Percentiles rank a stretch among this genome's conserved stretches.
Conservation (phyloP, 495 filamentous ascomycete species). For the Amniculicola lignicola region DNA sequence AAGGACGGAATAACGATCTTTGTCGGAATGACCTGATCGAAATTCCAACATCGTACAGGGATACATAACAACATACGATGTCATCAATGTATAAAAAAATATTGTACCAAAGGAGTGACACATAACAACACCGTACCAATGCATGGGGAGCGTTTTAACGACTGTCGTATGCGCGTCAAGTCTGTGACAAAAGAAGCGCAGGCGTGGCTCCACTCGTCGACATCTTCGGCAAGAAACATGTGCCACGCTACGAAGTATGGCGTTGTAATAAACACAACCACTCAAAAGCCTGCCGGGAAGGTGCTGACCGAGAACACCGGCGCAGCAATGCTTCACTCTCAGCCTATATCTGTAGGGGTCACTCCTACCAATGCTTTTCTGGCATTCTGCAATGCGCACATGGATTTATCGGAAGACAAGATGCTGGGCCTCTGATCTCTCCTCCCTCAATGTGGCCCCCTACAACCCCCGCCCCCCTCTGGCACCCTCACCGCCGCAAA, state of each 20-base stretch:
- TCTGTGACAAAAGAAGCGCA: background rate
- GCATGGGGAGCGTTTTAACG: background rate
- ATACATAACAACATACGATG: too few species aligned
- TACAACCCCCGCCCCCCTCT: background rate
- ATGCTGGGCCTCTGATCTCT: slow-evolving; percentile 10
- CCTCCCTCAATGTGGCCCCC: background rate
- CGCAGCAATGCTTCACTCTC: background rate
- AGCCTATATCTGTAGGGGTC: background rate
- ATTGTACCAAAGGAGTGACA: too few species aligned
- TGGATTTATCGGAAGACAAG: slow-evolving; percentile 1
- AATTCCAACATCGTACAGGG: too few species aligned
- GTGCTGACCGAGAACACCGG: background rate
- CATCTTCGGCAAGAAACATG: background rate
- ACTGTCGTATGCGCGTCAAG: background rate
- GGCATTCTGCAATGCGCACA: background rate
- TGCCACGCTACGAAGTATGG: background rate
- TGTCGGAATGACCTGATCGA: too few species aligned
- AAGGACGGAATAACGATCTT: too few species aligned
- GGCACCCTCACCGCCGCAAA: background rate
- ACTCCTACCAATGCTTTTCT: background rate
- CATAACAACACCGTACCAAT: background rate
- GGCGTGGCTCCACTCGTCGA: background rate
- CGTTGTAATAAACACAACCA: background rate
- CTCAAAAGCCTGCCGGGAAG: background rate
- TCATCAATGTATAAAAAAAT: too few species aligned